A percentile compares a stretch with the other conserved stretches of the same genome.
Evolutionary conservation across 2,329 filamentous ascomycete species (phyloP).

Genomic region (Alternaria dauci): DNA sequence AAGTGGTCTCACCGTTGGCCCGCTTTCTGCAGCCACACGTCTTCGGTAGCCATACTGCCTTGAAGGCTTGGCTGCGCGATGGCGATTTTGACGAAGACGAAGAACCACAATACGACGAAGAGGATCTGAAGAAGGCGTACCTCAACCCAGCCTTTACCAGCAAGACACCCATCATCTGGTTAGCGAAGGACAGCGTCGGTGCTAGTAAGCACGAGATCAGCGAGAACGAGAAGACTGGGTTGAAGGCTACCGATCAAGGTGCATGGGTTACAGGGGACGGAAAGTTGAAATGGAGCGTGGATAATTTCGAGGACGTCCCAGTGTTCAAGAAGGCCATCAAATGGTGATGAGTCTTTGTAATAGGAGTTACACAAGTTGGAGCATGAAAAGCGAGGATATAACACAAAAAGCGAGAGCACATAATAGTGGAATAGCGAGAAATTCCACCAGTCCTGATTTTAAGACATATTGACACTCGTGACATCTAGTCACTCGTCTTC

Average conservation of each 20-base stretch:
- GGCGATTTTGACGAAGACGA: conserved; percentile 44
- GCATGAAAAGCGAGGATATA: not conserved
- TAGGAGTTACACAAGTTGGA: not conserved
- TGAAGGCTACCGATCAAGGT: conserved; percentile 43
- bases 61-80: conserved; percentile 46
- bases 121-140: conserved; percentile 47
- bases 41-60: conserved; percentile 45
- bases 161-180: conserved; percentile 45
- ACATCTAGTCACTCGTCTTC: not conserved
- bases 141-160: conserved; percentile 47
- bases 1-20: conserved; percentile 41
- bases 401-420: not conserved
- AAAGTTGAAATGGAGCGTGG: conserved; percentile 39
- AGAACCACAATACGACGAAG: conserved; percentile 44
- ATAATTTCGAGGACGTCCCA: conserved; percentile 45
- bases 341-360: conserved; percentile 28
- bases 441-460: not conserved
- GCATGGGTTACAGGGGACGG: conserved; percentile 47
- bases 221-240: conserved; percentile 40
- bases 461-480: not conserved
- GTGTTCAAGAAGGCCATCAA: conserved; percentile 42
- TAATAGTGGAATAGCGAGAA: not conserved
- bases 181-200: conserved; percentile 44
- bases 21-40: conserved; percentile 49
- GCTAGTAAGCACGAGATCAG: conserved; percentile 43